Conservation (phyloP, 2,329 filamentous ascomycete species). For the Macroventuria anomochaeta region DNA sequence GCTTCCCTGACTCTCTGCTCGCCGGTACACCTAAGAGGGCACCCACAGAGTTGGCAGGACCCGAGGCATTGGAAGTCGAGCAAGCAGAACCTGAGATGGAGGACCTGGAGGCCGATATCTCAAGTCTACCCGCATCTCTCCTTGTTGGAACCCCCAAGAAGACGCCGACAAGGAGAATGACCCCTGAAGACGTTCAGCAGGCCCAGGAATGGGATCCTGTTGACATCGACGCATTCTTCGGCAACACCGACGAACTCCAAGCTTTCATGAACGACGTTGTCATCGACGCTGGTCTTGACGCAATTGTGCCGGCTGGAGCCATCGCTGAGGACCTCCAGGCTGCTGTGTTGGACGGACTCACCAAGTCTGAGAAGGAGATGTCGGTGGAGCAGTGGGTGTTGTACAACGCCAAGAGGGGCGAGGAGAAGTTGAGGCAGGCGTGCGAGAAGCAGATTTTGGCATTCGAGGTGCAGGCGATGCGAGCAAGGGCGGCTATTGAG, state of each 20-base stretch:
- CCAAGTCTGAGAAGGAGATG: slow-evolving; percentile 83
- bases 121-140: slow-evolving; percentile 25
- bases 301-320: slow-evolving; percentile 27
- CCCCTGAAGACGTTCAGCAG: slow-evolving; percentile 19
- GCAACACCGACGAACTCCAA: slow-evolving; percentile 32
- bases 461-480: slow-evolving; percentile 83
- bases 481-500: slow-evolving; percentile 79
- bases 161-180: slow-evolving; percentile 26
- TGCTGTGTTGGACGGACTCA: slow-evolving; percentile 65
- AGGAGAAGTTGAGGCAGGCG: slow-evolving; percentile 77
- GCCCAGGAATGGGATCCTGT: slow-evolving; percentile 70
- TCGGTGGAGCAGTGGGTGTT: slow-evolving; percentile 92
- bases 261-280: slow-evolving; percentile 37
- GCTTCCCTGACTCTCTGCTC: slow-evolving; percentile 26
- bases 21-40: slow-evolving; percentile 34
- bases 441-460: slow-evolving; percentile 82
- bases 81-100: background rate
- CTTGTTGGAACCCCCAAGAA: slow-evolving; percentile 48
- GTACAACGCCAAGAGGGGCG: slow-evolving; percentile 78
- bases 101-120: slow-evolving; percentile 23
- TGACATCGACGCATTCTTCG: slow-evolving; percentile 76
- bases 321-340: slow-evolving; percentile 53
- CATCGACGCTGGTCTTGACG: slow-evolving; percentile 41
- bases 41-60: slow-evolving; percentile 19
- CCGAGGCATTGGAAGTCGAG: slow-evolving; percentile 12